Conservation (phyloP, 208 protist species). For the Trypanosomatidae sp. region DNA sequence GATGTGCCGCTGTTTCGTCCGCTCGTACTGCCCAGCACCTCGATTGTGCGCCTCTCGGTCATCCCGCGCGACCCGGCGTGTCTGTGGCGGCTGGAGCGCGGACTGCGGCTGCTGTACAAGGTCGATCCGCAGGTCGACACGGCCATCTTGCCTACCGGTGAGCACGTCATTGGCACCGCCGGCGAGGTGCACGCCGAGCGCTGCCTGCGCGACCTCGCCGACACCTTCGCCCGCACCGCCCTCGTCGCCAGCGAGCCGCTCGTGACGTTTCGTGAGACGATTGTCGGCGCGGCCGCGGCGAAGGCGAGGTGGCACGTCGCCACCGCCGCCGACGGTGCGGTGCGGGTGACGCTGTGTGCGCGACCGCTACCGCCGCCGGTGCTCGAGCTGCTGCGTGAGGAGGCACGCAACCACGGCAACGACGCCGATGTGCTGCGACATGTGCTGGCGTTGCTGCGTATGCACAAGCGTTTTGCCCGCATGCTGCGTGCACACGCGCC, state of each 20-base stretch:
- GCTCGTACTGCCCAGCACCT: conserved; percentile 83
- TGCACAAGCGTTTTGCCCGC: conserved; percentile 41
- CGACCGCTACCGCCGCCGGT: conserved; percentile 55
- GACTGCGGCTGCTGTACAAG: conserved; percentile 91
- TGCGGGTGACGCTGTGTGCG: conserved; percentile 59
- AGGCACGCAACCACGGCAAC: conserved; percentile 50
- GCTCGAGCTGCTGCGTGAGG: conserved; percentile 57
- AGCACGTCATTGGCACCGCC: conserved; percentile 93
- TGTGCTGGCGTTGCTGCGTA: conserved; percentile 14
- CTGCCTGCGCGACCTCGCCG: conserved; percentile 91
- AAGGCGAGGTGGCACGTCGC: conserved; percentile 65
- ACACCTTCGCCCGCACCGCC: conserved; percentile 80
- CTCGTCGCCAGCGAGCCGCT: conserved; percentile 76
- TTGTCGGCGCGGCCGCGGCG: conserved; percentile 31
- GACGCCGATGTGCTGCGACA: conserved; percentile 21
- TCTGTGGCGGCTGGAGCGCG: conserved; percentile 50
- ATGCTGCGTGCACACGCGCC: too few species aligned
- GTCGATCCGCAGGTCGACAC: conserved; percentile 93
- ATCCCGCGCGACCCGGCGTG: conserved; percentile 80
- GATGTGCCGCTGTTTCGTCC: conserved; percentile 69
- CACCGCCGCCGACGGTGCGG: conserved; percentile 41
- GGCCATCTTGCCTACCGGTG: conserved; percentile 89
- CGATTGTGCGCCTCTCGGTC: conserved; percentile 95
- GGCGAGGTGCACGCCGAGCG: conserved; percentile 96
- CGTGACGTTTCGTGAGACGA: conserved; percentile 81